These are phyloP conservation scores for Rosa persica DNA, from an alignment of 306 rosid species.

Conservation along the genomic window DNA sequence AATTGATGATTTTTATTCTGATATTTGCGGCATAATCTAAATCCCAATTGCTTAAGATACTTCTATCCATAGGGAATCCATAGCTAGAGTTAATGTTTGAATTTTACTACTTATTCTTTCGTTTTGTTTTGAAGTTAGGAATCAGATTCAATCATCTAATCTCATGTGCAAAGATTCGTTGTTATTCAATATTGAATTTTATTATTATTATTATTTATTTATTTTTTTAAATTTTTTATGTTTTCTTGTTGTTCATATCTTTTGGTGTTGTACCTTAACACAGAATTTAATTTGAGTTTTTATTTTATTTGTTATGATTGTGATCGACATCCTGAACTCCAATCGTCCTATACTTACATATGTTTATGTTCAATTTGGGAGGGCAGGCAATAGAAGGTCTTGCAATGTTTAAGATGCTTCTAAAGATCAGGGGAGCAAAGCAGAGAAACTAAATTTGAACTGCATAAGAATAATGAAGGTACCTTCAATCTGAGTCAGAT, in stretches of 20 bases:
- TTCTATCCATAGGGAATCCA: too few species aligned
- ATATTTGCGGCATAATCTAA: too few species aligned
- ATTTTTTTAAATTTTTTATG: background rate
- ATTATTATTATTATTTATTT: too few species aligned
- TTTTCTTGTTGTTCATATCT: background rate
- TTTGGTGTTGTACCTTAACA: background rate
- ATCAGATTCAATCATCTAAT: background rate
- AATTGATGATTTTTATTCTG: too few species aligned
- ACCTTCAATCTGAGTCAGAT: constrained; percentile 42
- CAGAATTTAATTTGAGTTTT: too few species aligned
- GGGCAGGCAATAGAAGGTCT: constrained; percentile 58
- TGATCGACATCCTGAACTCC: too few species aligned
- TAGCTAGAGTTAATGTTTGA: too few species aligned
- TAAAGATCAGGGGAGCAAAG: constrained; percentile 58
- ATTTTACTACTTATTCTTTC: background rate
- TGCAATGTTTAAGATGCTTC: constrained; percentile 58
- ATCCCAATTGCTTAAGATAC: too few species aligned
- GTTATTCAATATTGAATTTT: background rate
- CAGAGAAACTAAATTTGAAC: constrained; percentile 59
- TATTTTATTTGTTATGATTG: too few species aligned
- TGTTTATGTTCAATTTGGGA: background rate
- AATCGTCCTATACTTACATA: background rate
- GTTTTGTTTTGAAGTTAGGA: background rate
- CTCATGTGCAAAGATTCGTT: background rate
- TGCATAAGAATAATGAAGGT: constrained; percentile 67